Conservation (phyloP, 192 early-diverging fungal species). For the Coemansia reversa region DNA sequence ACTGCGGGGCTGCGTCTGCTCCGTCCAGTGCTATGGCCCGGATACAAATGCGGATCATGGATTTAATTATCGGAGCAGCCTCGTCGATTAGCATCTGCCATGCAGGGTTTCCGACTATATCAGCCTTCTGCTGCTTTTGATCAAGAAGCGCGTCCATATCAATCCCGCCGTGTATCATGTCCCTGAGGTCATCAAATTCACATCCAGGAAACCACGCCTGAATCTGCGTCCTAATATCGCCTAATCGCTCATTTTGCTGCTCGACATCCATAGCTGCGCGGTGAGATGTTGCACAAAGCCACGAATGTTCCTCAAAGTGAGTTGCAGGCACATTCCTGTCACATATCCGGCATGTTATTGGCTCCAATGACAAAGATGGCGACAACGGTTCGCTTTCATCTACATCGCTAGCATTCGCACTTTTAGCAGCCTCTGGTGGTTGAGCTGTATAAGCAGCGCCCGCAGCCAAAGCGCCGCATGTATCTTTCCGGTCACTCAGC, state of each 20-base stretch:
- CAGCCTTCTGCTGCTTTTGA: slow-evolving; percentile 14
- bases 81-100: slow-evolving; percentile 31
- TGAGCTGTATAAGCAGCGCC: too few relatives aligned
- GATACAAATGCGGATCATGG: slow-evolving; percentile 19
- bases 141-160: slow-evolving; percentile 13
- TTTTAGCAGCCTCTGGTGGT: too few relatives aligned
- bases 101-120: slow-evolving; percentile 13
- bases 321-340: slow-evolving; percentile 32
- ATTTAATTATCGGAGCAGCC: slow-evolving; percentile 10
- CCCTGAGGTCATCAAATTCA: slow-evolving; percentile 24
- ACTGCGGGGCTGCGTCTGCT: slow-evolving; percentile 28
- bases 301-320: slow-evolving; percentile 49
- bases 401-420: neutral
- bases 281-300: slow-evolving; percentile 48
- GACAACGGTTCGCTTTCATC: slow-evolving; percentile 2
- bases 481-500: neutral
- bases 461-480: neutral
- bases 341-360: slow-evolving; percentile 46
- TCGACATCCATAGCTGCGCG: slow-evolving; percentile 47
- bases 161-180: slow-evolving; percentile 24
- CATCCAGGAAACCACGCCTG: slow-evolving; percentile 47
- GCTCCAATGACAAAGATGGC: slow-evolving; percentile 15
- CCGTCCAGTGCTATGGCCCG: slow-evolving; percentile 22
- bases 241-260: slow-evolving; percentile 41
- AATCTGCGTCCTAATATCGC: slow-evolving; percentile 31